A percentile compares a stretch with the other conserved stretches of the same genome.
phyloP scores from a whole-genome alignment of 2,329 filamentous ascomycete species.

The Thermothelomyces thermophilus region DNA sequence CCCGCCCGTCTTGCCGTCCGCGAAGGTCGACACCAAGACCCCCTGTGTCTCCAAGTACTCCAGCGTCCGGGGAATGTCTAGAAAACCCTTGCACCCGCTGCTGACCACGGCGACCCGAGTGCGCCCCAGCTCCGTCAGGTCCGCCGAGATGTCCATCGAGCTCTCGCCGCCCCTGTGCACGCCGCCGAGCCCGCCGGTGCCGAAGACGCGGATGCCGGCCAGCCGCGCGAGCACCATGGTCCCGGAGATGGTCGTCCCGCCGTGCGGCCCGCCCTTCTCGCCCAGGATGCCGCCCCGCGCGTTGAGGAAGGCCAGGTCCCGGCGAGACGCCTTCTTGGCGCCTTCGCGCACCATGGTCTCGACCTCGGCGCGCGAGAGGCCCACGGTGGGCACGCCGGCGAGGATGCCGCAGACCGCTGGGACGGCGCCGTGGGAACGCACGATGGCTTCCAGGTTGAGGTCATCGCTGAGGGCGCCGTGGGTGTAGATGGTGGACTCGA shows the following conservation, averaged over 20 bases:
- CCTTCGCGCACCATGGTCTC: conserved; percentile 63
- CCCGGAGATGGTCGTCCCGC: conserved; percentile 86
- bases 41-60: conserved; percentile 69
- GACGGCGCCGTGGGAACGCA: conserved; percentile 72
- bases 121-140: conserved; percentile 86
- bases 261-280: conserved; percentile 52
- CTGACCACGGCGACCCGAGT: conserved; percentile 84
- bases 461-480: conserved; percentile 77
- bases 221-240: conserved; percentile 85
- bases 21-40: conserved; percentile 81
- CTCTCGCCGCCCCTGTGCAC: conserved; percentile 84
- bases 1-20: conserved; percentile 64
- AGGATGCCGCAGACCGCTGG: conserved; percentile 89
- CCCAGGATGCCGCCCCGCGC: conserved; percentile 53
- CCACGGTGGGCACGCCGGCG: conserved; percentile 75
- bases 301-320: conserved; percentile 79
- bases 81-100: conserved; percentile 91
- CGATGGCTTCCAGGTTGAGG: conserved; percentile 66
- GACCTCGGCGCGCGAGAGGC: conserved; percentile 66
- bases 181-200: conserved; percentile 88
- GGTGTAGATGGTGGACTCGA: conserved; percentile 96
- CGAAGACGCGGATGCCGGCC: conserved; percentile 87
- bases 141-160: conserved; percentile 89
- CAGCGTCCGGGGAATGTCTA: conserved; percentile 84
- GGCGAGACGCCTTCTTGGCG: conserved; percentile 76